These are phyloP conservation scores for Nidularia pulvinata DNA, from an alignment of 768 basidiomycete species.

Conservation along the genomic window DNA sequence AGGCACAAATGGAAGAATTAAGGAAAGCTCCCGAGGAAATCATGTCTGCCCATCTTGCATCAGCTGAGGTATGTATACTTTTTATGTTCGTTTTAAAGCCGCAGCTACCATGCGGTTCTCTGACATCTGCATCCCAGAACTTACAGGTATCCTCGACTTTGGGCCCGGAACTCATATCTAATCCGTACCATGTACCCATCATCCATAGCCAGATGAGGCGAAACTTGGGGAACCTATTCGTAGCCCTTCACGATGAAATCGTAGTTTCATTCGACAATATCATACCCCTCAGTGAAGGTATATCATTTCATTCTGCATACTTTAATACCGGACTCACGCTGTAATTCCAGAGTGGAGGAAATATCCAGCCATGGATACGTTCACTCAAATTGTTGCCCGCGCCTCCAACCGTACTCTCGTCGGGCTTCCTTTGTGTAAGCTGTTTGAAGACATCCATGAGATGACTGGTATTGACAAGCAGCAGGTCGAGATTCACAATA, in stretches of 20 bases:
- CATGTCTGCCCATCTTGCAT: constrained; percentile 8
- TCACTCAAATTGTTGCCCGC: constrained; percentile 34
- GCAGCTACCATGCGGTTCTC: neutral
- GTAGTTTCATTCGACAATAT: constrained; percentile 32
- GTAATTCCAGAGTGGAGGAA: constrained; percentile 34
- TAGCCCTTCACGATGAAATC: constrained; percentile 44
- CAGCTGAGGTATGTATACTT: constrained; percentile 25
- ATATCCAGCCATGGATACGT: constrained; percentile 16
- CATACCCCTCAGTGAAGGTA: constrained; percentile 28
- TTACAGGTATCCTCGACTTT: constrained; percentile 36
- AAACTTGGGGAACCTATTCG: constrained; percentile 32
- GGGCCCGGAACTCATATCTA: constrained; percentile 19
- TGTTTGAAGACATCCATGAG: neutral
- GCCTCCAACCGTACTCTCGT: constrained; percentile 46
- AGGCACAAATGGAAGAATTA: constrained; percentile 34
- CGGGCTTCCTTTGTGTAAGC: constrained; percentile 45
- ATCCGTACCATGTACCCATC: constrained; percentile 26
- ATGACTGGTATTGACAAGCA: neutral
- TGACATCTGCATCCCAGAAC: constrained; percentile 14
- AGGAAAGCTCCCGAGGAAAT: constrained; percentile 28
- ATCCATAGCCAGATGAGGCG: constrained; percentile 30
- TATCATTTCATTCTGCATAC: neutral
- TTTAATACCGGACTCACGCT: neutral
- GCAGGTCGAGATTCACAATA: constrained; percentile 39
- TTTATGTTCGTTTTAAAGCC: too few relatives aligned